phyloP scores from a whole-genome alignment of 1,139 yeast genomes.

The Pichiaceae sp. region DNA sequence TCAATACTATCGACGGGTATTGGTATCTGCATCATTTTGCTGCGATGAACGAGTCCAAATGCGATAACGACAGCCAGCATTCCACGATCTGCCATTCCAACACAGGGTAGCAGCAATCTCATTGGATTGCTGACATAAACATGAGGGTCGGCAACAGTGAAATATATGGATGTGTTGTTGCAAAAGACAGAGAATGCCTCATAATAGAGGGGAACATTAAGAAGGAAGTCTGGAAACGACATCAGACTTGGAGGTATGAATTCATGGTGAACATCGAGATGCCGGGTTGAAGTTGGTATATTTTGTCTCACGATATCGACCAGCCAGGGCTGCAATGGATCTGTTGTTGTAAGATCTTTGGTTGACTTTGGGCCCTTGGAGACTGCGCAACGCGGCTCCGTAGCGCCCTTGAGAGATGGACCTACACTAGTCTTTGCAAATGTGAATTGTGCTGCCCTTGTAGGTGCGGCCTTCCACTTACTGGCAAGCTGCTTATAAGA shows the following conservation, averaged over 20 bases:
- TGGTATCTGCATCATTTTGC: neutral
- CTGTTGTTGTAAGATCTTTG: too few species aligned
- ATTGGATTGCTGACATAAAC: neutral
- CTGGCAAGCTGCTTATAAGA: neutral
- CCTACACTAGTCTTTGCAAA: too few species aligned
- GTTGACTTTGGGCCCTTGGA: too few species aligned
- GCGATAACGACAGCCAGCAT: neutral
- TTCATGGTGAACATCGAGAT: too few species aligned
- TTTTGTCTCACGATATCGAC: neutral
- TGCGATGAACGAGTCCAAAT: neutral
- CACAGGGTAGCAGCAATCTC: neutral
- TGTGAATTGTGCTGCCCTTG: neutral
- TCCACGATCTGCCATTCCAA: neutral
- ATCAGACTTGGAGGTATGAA: neutral
- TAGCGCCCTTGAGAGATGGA: too few species aligned
- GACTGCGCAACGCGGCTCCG: too few species aligned
- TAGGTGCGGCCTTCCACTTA: neutral
- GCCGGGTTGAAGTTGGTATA: neutral
- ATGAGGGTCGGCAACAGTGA: neutral
- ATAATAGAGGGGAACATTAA: neutral
- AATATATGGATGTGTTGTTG: neutral
- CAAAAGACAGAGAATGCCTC: neutral
- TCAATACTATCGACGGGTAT: neutral
- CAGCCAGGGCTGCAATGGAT: neutral
- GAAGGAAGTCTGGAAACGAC: neutral